Evolutionary conservation across 2,329 filamentous ascomycete genomes (phyloP).

Genomic region (Talaromyces verruculosus): DNA sequence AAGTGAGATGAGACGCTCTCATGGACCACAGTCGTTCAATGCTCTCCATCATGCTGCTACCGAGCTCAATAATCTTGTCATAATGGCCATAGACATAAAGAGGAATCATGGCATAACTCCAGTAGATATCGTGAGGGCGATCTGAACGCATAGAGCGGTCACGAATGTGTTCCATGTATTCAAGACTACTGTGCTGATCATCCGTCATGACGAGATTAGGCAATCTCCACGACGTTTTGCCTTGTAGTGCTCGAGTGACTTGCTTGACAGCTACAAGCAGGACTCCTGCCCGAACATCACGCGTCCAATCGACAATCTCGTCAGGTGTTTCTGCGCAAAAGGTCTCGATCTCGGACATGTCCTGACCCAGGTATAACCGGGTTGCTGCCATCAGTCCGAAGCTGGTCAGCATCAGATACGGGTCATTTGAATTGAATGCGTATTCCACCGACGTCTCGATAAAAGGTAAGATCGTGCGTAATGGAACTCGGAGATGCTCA

Average conservation of each 20-base stretch:
- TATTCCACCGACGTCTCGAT: constrained; percentile 58
- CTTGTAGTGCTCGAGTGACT: constrained; percentile 59
- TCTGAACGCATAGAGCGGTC: constrained; percentile 50
- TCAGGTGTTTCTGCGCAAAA: constrained; percentile 58
- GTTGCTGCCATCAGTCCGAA: constrained; percentile 59
- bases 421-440: constrained; percentile 58
- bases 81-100: constrained; percentile 51
- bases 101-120: constrained; percentile 49
- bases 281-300: constrained; percentile 59
- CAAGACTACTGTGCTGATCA: constrained; percentile 51
- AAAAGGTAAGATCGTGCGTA: constrained; percentile 52
- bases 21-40: constrained; percentile 49
- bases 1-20: constrained; percentile 43
- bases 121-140: constrained; percentile 57
- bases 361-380: constrained; percentile 57
- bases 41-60: constrained; percentile 42
- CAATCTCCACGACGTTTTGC: constrained; percentile 56
- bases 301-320: constrained; percentile 58
- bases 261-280: constrained; percentile 58
- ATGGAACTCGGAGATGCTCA: constrained; percentile 58
- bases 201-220: constrained; percentile 55
- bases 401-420: constrained; percentile 58
- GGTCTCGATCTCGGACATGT: constrained; percentile 58
- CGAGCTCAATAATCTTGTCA: constrained; percentile 45
- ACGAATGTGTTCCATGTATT: constrained; percentile 52